Conservation (phyloP, 441 rosid genomes). For the Flueggea neowawraea region DNA sequence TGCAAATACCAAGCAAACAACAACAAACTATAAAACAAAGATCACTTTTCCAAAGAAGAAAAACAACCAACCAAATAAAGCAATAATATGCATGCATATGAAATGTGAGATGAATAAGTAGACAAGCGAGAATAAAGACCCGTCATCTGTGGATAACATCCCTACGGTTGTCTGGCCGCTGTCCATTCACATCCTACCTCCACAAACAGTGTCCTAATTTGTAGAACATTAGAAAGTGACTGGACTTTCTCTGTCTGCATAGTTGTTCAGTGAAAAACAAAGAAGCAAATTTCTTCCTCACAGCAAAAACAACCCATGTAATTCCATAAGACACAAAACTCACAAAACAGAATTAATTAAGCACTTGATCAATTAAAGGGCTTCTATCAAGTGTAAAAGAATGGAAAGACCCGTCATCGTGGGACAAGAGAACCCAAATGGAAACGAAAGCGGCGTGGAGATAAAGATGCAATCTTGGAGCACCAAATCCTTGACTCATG, state of each 20-base stretch:
- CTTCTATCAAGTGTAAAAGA: slow-evolving; percentile 60
- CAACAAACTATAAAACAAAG: too few species aligned
- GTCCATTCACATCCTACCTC: slow-evolving; percentile 18
- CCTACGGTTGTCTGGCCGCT: slow-evolving; percentile 72
- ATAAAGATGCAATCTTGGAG: slow-evolving; percentile 9
- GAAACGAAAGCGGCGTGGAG: background rate
- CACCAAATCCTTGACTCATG: slow-evolving; percentile 18
- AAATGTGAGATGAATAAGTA: slow-evolving; percentile 51
- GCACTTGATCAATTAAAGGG: slow-evolving; percentile 8
- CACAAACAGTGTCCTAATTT: slow-evolving; percentile 1
- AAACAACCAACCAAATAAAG: too few species aligned
- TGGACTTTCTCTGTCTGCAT: slow-evolving; percentile 44
- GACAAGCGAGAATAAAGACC: slow-evolving; percentile 25
- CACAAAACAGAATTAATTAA: background rate
- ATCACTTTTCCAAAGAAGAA: too few species aligned
- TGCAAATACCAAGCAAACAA: too few species aligned
- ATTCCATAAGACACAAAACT: background rate
- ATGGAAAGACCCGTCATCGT: slow-evolving; percentile 27
- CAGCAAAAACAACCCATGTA: slow-evolving; percentile 21
- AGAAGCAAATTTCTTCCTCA: slow-evolving; percentile 12
- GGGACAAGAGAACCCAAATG: slow-evolving; percentile 15
- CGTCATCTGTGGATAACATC: slow-evolving; percentile 56
- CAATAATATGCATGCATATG: too few species aligned
- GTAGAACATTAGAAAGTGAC: slow-evolving; percentile 1
- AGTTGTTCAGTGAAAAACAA: slow-evolving; percentile 25